Base-by-base conservation (phyloP, 352 stramenopile genomes). In the Aphanomyces invadans region DNA sequence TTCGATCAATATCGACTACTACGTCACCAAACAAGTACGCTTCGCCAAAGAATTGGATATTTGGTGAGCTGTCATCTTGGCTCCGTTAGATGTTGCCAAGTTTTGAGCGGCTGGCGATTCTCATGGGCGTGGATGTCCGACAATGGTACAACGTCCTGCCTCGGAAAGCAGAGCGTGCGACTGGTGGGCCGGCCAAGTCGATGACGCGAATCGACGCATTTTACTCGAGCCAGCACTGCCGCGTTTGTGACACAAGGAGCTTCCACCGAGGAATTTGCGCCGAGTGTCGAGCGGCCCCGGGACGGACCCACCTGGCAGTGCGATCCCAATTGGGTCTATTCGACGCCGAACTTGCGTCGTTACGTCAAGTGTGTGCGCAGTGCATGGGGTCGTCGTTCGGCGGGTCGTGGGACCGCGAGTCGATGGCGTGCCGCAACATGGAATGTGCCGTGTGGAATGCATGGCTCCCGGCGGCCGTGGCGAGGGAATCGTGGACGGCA, bases 1-100 rank as follows among this genome's bases (percentile, higher is more conserved):
- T 63, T 76, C 74, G n/a, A 74, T 97, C 66, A 96, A 97, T 69
- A 85, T 91, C 57, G 84, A 95, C 69, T 97, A 97, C 76, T 97
- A 97, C 73, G 93, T 97, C 66, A 77, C 89, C 63, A 97, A 97
- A 65, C 86, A 90, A 74, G 79, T 89, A 61, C 42, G 66, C n/a
- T n/a, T n/a, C n/a, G n/a, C n/a, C n/a, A n/a, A n/a, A n/a, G n/a
- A n/a, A n/a, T n/a, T n/a, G n/a, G n/a, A n/a, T n/a, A n/a, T n/a
- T n/a, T n/a, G n/a, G n/a, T n/a, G n/a, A 36, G 33, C 36, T 62
- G 36, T 19, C 25, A 26, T 36, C 0, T 17, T 12, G 53, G 23
- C 2, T 46, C 15, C 15, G 48, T 9, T 60, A 95, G 81, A 83
- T 90, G 42, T 73, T 90, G n/a, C 81, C 81, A 7, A 92, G 83